Conservation (phyloP, 139 green algal genomes). For the Penium margaritaceum region DNA sequence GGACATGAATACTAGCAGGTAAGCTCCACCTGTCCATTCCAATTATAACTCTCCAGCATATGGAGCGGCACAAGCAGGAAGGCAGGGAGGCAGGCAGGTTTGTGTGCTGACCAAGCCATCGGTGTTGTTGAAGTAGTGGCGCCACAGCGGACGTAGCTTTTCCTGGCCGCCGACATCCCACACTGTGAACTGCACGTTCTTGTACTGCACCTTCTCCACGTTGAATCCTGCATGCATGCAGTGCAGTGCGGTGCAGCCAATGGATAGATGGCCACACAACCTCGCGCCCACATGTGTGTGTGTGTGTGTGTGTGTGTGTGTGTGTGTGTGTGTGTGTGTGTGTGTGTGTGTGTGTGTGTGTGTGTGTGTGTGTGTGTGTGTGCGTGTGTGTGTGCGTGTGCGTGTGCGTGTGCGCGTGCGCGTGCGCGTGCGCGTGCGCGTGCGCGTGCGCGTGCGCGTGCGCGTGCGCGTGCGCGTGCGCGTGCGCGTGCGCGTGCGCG, state of each 20-base stretch:
- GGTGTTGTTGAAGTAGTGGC: conserved; percentile 97
- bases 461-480: not conserved
- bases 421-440: not conserved
- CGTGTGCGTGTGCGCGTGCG: not conserved
- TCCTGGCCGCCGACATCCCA: conserved; percentile 95
- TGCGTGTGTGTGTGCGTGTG: not conserved
- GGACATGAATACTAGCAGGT: too few species aligned
- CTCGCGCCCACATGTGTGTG: too few species aligned
- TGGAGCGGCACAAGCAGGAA: too few species aligned
- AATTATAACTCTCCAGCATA: too few species aligned
- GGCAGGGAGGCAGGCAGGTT: not conserved
- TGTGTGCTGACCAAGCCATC: conserved; percentile 67
- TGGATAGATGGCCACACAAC: too few species aligned
- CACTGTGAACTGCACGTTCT: conserved; percentile 67
- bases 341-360: too few species aligned
- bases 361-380: not conserved
- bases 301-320: too few species aligned
- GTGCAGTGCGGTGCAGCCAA: too few species aligned
- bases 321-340: too few species aligned
- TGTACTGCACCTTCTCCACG: conserved; percentile 84
- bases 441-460: not conserved
- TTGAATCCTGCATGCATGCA: conserved; percentile 97
- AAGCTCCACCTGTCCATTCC: too few species aligned
- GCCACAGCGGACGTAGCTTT: conserved; percentile 88
- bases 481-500: not conserved